Conservation (phyloP, 2,329 filamentous ascomycete species). For the Cercospora zeae-maydis region DNA sequence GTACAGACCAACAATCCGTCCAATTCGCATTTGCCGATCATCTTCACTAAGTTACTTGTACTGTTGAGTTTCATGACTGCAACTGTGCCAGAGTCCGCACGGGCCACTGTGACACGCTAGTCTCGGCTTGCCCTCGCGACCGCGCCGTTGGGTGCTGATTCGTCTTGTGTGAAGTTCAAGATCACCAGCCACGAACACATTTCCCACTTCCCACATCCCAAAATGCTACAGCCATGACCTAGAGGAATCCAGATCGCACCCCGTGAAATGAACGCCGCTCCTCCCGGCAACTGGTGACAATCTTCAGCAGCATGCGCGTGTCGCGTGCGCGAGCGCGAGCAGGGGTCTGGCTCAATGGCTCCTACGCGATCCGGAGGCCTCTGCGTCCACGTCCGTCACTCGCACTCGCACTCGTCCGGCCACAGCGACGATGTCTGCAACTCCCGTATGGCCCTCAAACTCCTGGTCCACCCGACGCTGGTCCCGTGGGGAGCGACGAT, state of each 20-base stretch:
- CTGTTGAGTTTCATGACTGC: neutral
- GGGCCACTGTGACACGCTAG: neutral
- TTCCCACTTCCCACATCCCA: neutral
- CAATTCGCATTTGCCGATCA: neutral
- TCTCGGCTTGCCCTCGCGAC: neutral
- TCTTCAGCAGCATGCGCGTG: conserved; percentile 8
- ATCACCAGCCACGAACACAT: neutral
- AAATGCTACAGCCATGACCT: conserved; percentile 1
- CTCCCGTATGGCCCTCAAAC: conserved; percentile 18
- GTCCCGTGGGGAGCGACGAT: conserved; percentile 18
- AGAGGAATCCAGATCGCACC: neutral
- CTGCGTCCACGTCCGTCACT: neutral
- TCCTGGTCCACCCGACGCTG: conserved; percentile 23
- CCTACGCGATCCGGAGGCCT: conserved; percentile 10
- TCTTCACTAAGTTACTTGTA: neutral
- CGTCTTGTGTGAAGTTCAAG: neutral
- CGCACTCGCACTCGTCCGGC: neutral
- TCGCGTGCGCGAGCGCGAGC: conserved; percentile 13
- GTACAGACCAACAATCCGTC: neutral
- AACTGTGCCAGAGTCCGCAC: neutral
- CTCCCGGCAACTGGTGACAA: neutral
- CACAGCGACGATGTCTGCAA: conserved; percentile 12
- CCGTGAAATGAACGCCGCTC: neutral
- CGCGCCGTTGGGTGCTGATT: neutral
- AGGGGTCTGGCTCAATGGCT: conserved; percentile 10